Evolutionary conservation across 129 eudicot genomes (phyloP).

Genomic region (Chrysanthemum lavandulifolium): DNA sequence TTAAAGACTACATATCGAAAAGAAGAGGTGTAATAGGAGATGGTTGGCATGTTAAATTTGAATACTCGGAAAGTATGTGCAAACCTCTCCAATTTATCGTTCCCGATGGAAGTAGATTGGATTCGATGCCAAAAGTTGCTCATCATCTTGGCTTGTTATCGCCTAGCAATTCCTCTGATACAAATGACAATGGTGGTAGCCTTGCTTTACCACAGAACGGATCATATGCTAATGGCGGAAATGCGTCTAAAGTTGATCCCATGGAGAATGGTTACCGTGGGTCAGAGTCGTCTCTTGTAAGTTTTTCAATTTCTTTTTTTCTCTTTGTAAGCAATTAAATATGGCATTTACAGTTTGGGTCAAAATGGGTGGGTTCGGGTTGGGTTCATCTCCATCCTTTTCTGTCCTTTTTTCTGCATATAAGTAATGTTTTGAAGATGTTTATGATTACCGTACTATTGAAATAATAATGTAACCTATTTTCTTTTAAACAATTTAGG

Average conservation of each 20-base stretch:
- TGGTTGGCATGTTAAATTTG: slow-evolving; percentile 87
- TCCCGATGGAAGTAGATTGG: slow-evolving; percentile 69
- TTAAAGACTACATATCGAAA: slow-evolving; percentile 57
- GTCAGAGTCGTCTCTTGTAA: slow-evolving; percentile 39
- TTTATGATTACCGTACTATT: background rate
- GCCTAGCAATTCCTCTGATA: slow-evolving; percentile 26
- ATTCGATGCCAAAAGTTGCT: slow-evolving; percentile 70
- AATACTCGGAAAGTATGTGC: slow-evolving; percentile 34
- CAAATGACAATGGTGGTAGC: slow-evolving; percentile 32
- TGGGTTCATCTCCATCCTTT: background rate
- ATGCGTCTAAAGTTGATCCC: slow-evolving; percentile 25
- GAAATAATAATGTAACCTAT: background rate
- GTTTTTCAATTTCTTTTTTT: slow-evolving; percentile 16
- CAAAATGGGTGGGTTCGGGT: background rate
- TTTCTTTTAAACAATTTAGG: background rate
- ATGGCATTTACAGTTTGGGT: background rate
- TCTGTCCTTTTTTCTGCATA: too few relatives aligned
- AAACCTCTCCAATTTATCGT: slow-evolving; percentile 53
- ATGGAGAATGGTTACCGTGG: slow-evolving; percentile 26
- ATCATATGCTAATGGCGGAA: slow-evolving; percentile 23
- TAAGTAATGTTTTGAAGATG: background rate
- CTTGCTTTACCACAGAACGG: slow-evolving; percentile 37
- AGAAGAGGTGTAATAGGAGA: slow-evolving; percentile 50
- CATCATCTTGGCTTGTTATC: slow-evolving; percentile 46
- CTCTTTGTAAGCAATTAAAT: background rate